Evolutionary conservation across 805 yeast genomes (phyloP).

Genomic region (Wickerhamiella azyma): DNA sequence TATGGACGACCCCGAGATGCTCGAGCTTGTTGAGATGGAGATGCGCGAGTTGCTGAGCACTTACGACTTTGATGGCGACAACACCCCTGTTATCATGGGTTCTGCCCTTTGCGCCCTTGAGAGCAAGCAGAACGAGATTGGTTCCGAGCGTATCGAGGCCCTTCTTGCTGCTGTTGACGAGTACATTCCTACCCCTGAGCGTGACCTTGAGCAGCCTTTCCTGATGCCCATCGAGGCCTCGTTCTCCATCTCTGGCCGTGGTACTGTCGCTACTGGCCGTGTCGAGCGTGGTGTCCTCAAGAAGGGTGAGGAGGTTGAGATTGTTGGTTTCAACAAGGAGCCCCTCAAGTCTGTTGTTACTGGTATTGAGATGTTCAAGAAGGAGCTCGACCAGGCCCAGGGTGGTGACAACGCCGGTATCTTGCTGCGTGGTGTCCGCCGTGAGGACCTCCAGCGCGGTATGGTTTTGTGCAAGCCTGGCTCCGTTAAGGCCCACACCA

Average conservation of each 20-base stretch:
- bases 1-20: conserved; percentile 96
- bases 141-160: conserved; percentile 68
- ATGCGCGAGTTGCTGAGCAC: conserved; percentile 89
- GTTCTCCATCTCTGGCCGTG: conserved; percentile 98
- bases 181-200: conserved; percentile 87
- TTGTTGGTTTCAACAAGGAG: conserved; percentile 79
- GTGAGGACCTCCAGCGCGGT: conserved; percentile 94
- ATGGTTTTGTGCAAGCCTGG: conserved; percentile 94
- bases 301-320: conserved; percentile 97
- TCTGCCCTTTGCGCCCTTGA: conserved; percentile 96
- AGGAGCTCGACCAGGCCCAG: conserved; percentile 92
- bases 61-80: conserved; percentile 96
- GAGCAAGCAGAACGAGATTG: conserved; percentile 78
- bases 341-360: conserved; percentile 91
- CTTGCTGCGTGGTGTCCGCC: conserved; percentile 92
- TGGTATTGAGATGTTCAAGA: conserved; percentile 99
- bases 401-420: conserved; percentile 99
- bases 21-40: conserved; percentile 99
- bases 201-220: conserved; percentile 94
- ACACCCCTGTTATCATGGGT: conserved; percentile 96
- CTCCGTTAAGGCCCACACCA: conserved; percentile 81
- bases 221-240: conserved; percentile 95
- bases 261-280: conserved; percentile 98
- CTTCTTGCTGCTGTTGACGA: conserved; percentile 87
- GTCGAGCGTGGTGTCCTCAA: conserved; percentile 95